Percentiles rank a stretch among this genome's conserved stretches.
Conservation (phyloP, 2,329 filamentous ascomycete genomes). For the Herpotrichia juniperi region DNA sequence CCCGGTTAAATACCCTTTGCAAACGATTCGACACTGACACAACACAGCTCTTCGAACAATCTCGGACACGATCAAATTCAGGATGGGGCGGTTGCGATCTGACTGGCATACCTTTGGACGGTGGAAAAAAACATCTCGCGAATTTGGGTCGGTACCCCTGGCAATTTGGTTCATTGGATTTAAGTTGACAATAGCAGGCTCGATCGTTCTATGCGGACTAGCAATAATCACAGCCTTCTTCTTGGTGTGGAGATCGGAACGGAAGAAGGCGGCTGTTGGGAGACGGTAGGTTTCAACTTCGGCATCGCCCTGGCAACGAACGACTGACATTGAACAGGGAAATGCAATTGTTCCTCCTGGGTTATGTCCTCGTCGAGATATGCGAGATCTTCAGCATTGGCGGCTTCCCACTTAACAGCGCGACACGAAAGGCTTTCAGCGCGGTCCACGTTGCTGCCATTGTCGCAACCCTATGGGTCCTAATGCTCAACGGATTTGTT, state of each 20-base stretch:
- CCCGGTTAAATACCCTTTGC: conserved; percentile 10
- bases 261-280: conserved; percentile 91
- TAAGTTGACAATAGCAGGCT: conserved; percentile 63
- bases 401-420: conserved; percentile 76
- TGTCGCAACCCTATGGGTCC: conserved; percentile 84
- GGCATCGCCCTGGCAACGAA: not conserved
- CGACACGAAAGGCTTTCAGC: conserved; percentile 83
- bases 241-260: conserved; percentile 80
- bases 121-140: conserved; percentile 68
- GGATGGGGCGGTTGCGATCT: conserved; percentile 75
- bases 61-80: conserved; percentile 64
- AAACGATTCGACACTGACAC: conserved; percentile 31
- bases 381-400: conserved; percentile 98
- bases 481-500: conserved; percentile 89
- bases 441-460: conserved; percentile 91
- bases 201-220: conserved; percentile 80
- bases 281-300: conserved; percentile 68
- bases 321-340: conserved; percentile 65
- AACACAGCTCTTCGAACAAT: conserved; percentile 67
- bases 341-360: conserved; percentile 91
- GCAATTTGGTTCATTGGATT: conserved; percentile 6
- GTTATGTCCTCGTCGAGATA: conserved; percentile 85
- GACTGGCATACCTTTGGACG: conserved; percentile 73
- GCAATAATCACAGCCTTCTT: conserved; percentile 73
- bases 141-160: conserved; percentile 74